Evolutionary conservation across 2,329 filamentous ascomycete species (phyloP).

Genomic region (Ascochyta clinopodiicola): DNA sequence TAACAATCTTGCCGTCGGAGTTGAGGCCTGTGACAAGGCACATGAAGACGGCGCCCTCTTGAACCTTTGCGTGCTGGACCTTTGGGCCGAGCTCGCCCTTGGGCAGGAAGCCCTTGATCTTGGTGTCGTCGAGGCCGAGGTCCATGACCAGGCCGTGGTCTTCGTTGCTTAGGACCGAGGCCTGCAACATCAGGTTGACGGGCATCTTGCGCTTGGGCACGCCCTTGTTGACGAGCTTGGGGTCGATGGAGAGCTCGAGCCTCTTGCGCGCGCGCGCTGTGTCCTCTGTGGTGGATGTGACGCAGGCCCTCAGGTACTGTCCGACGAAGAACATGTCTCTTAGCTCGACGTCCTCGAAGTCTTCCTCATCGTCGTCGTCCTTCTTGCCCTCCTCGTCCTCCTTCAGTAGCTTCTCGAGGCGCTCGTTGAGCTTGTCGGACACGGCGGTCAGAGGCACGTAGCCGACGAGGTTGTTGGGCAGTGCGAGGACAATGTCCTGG

Average conservation of each 20-base stretch:
- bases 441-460: slow-evolving; percentile 93
- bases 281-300: slow-evolving; percentile 78
- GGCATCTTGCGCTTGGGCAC: slow-evolving; percentile 76
- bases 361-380: slow-evolving; percentile 55
- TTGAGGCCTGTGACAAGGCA: slow-evolving; percentile 79
- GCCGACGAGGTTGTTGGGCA: slow-evolving; percentile 92
- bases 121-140: slow-evolving; percentile 72
- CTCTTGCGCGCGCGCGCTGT: slow-evolving; percentile 73
- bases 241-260: slow-evolving; percentile 87
- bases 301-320: slow-evolving; percentile 85
- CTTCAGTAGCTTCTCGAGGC: slow-evolving; percentile 71
- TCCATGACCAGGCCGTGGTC: slow-evolving; percentile 97
- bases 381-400: slow-evolving; percentile 67
- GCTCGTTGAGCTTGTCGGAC: slow-evolving; percentile 77
- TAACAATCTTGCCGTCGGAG: slow-evolving; percentile 81
- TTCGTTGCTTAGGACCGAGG: slow-evolving; percentile 87
- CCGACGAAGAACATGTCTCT: slow-evolving; percentile 78
- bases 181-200: slow-evolving; percentile 80
- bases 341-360: slow-evolving; percentile 70
- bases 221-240: slow-evolving; percentile 77
- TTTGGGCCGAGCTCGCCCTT: slow-evolving; percentile 78
- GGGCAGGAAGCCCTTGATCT: slow-evolving; percentile 81
- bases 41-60: slow-evolving; percentile 83
- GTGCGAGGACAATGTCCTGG: slow-evolving; percentile 77
- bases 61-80: slow-evolving; percentile 70